Evolutionary conservation across 805 yeast species (phyloP).

Genomic region (Danielozyma ontarioensis): DNA sequence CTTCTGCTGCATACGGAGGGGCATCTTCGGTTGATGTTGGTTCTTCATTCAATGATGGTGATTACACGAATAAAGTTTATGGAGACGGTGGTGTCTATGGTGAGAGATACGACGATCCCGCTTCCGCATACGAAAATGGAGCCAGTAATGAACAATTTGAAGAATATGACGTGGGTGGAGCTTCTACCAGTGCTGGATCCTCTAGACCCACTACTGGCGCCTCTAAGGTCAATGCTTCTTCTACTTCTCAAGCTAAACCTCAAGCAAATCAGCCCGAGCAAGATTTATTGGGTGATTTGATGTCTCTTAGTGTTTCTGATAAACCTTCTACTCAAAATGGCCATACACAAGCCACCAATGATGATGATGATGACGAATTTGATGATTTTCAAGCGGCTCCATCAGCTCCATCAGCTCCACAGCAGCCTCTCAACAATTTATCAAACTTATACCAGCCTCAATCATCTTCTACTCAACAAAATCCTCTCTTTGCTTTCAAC

Average conservation of each 20-base stretch:
- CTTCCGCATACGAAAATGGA: slow-evolving; percentile 36
- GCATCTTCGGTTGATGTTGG: slow-evolving; percentile 33
- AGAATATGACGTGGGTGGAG: slow-evolving; percentile 50
- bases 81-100: slow-evolving; percentile 74
- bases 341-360: slow-evolving; percentile 8
- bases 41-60: slow-evolving; percentile 43
- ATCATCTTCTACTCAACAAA: slow-evolving; percentile 2
- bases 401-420: slow-evolving; percentile 18
- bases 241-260: slow-evolving; percentile 16
- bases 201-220: slow-evolving; percentile 33
- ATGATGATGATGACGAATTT: slow-evolving; percentile 63
- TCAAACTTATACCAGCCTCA: slow-evolving; percentile 21
- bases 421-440: slow-evolving; percentile 16
- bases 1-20: slow-evolving; percentile 50
- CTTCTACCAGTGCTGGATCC: slow-evolving; percentile 10
- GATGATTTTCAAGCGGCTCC: slow-evolving; percentile 79
- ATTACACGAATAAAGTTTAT: slow-evolving; percentile 48
- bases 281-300: slow-evolving; percentile 46
- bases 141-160: slow-evolving; percentile 43
- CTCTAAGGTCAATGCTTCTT: slow-evolving; percentile 27
- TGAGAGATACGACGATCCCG: slow-evolving; percentile 56
- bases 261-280: slow-evolving; percentile 27
- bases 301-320: slow-evolving; percentile 36
- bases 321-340: slow-evolving; percentile 12
- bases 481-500: slow-evolving; percentile 6